A percentile compares a stretch with the other conserved stretches of the same genome.
phyloP scores from a whole-genome alignment of 2,329 filamentous ascomycete species.

The Gaeumannomyces sp. region DNA sequence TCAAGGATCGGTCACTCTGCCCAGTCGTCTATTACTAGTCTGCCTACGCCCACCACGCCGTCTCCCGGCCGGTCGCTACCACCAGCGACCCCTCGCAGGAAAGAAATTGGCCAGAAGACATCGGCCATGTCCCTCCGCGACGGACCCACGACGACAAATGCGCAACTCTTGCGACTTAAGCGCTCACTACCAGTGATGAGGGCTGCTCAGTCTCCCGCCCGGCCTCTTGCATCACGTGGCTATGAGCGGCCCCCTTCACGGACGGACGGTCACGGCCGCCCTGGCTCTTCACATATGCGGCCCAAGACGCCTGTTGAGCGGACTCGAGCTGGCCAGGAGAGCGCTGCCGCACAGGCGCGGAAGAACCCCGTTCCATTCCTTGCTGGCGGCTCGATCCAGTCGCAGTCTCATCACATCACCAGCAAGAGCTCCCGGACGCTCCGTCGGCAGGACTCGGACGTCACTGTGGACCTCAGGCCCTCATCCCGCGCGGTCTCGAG shows the following conservation, averaged over 20 bases:
- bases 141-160: conserved; percentile 59
- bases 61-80: conserved; percentile 47
- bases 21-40: conserved; percentile 61
- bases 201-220: conserved; percentile 43
- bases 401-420: conserved; percentile 66
- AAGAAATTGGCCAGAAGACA: conserved; percentile 50
- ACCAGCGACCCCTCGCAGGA: conserved; percentile 54
- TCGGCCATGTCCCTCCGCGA: conserved; percentile 48
- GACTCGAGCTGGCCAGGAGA: conserved; percentile 42
- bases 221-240: conserved; percentile 35
- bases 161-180: conserved; percentile 60
- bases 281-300: conserved; percentile 43
- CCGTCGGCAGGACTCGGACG: conserved; percentile 78
- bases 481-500: conserved; percentile 52
- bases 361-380: conserved; percentile 69
- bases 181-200: conserved; percentile 57
- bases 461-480: conserved; percentile 51
- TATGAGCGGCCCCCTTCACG: conserved; percentile 56
- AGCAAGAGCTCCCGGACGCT: conserved; percentile 66
- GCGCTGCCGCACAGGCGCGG: conserved; percentile 44
- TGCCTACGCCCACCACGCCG: conserved; percentile 54
- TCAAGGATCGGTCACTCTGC: conserved; percentile 64
- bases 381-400: conserved; percentile 65
- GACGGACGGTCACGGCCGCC: conserved; percentile 40
- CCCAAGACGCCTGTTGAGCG: conserved; percentile 69